Percentiles rank a stretch among this genome's conserved stretches.
Conservation (phyloP, 1,284 basidiomycete genomes). For the Lentinus polychrous region DNA sequence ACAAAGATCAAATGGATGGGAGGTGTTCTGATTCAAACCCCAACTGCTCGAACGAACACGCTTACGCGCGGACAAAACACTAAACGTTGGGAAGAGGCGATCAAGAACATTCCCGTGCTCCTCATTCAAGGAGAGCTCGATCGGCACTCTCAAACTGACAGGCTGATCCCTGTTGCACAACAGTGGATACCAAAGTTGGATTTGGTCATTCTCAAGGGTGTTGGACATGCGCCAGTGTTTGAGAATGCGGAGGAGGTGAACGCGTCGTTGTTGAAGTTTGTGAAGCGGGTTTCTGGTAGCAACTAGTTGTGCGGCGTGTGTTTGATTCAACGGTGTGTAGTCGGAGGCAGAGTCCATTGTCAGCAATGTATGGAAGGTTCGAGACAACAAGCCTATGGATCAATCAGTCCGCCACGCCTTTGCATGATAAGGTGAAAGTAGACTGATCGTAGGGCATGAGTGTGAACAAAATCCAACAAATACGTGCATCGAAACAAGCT, state of each 20-base stretch:
- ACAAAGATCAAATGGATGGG: slow-evolving; percentile 29
- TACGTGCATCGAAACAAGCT: too few species aligned
- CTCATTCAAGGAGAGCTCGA: slow-evolving; percentile 30
- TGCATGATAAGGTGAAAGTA: too few species aligned
- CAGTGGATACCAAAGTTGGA: slow-evolving; percentile 24
- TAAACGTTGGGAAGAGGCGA: slow-evolving; percentile 23
- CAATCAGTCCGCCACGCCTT: too few species aligned
- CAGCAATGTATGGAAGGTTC: too few species aligned
- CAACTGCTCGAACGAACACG: slow-evolving; percentile 22
- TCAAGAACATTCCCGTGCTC: slow-evolving; percentile 26
- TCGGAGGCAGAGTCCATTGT: too few species aligned
- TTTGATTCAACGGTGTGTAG: too few species aligned
- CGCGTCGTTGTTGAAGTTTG: slow-evolving; percentile 4
- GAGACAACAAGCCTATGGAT: too few species aligned
- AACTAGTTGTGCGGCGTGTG: too few species aligned
- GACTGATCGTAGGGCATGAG: too few species aligned
- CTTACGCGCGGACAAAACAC: slow-evolving; percentile 28
- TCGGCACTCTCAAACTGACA: slow-evolving; percentile 18
- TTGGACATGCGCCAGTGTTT: slow-evolving; percentile 27
- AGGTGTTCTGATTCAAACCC: slow-evolving; percentile 27
- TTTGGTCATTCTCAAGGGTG: slow-evolving; percentile 23
- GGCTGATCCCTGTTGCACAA: slow-evolving; percentile 22
- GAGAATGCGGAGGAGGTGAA: slow-evolving; percentile 17
- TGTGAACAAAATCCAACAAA: too few species aligned
- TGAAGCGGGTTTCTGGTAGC: neutral